Evolutionary conservation across 441 rosid species (phyloP), one percentile per base, ranked within the genome.

Genomic region (Arabidopsis lyrata): DNA sequence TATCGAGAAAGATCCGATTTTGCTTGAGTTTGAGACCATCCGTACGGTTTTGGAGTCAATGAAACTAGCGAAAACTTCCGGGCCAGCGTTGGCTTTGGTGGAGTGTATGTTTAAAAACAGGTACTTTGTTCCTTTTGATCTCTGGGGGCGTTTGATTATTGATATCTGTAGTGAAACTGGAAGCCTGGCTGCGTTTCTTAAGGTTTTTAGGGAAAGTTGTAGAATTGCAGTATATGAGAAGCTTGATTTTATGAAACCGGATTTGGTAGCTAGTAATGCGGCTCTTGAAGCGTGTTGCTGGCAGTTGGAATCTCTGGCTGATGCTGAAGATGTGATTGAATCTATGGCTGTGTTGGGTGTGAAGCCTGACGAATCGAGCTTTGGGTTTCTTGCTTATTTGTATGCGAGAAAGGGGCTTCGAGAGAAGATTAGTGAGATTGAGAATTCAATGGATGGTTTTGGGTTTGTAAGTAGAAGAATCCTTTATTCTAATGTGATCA

Each of bases 31-130:
- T 65, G 83, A 82, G 49, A 87, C 97, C 3, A 73, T 89, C 6
- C 72, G 41, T 12, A 16, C 73, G 10, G 84, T 94, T 73, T 63
- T 94, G 72, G 74, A 54, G 60, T 85, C 97, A 44, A 89, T 94
- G 92, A 81, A 61, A 62, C 18, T 48, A 49, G 90, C 87, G 13
- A 83, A 83, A 59, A 74, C 87, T 13, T 83, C 87, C 1, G 87
- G 86, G 53, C 97, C 97, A 65, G 97, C 97, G 47, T 89, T 92
- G 85, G 90, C 99, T 47, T 77, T 90, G 42, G 75, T 89, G 39
- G 83, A 83, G 55, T 85, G 86, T 68, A 86, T 94, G 93, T 78
- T 90, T 54, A 86, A 82, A 63, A 89, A 86, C 85, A 88, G 97
- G 83, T 86, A 76, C 78, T 92, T 89, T 72, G 72, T 89, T 85